Conservation (phyloP, 1,139 yeast genomes). For the Geotrichum europaeum region DNA sequence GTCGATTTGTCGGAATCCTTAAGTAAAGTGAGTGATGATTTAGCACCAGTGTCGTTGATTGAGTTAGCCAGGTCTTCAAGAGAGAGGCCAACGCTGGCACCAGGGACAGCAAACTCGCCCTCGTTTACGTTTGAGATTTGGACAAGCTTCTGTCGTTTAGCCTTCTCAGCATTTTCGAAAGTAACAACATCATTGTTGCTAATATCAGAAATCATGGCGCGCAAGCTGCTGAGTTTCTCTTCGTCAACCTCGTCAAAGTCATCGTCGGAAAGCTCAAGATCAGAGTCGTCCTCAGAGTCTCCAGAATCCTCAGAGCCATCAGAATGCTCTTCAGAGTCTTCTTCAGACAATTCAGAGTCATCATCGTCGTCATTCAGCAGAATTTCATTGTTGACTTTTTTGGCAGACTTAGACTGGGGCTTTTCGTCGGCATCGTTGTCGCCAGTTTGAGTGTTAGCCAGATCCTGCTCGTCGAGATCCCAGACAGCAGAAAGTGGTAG, state of each 20-base stretch:
- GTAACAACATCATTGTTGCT: conserved; percentile 12
- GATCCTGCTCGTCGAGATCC: conserved; percentile 64
- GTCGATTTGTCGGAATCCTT: conserved; percentile 13
- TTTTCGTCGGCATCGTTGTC: conserved; percentile 17
- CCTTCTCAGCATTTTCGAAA: conserved; percentile 16
- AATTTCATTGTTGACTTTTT: conserved; percentile 28
- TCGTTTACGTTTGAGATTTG: conserved; percentile 56
- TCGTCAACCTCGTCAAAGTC: conserved; percentile 29
- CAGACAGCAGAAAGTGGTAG: conserved; percentile 78
- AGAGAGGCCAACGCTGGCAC: conserved; percentile 11
- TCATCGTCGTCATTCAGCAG: conserved; percentile 26
- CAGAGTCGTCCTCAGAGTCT: conserved; percentile 27
- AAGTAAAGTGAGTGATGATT: conserved; percentile 24
- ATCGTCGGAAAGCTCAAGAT: conserved; percentile 27
- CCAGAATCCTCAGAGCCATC: conserved; percentile 32
- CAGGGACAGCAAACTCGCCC: conserved; percentile 59
- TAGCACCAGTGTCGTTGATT: conserved; percentile 16
- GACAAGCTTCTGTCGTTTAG: conserved; percentile 24
- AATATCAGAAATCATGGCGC: conserved; percentile 23
- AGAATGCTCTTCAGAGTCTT: conserved; percentile 33
- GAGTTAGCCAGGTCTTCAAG: conserved; percentile 17
- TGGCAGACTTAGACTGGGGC: conserved; percentile 15
- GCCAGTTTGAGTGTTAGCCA: conserved; percentile 24
- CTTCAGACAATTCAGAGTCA: conserved; percentile 26
- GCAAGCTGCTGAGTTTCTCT: conserved; percentile 23